phyloP scores from a whole-genome alignment of 768 basidiomycete genomes.

The Auricularia cornea region DNA sequence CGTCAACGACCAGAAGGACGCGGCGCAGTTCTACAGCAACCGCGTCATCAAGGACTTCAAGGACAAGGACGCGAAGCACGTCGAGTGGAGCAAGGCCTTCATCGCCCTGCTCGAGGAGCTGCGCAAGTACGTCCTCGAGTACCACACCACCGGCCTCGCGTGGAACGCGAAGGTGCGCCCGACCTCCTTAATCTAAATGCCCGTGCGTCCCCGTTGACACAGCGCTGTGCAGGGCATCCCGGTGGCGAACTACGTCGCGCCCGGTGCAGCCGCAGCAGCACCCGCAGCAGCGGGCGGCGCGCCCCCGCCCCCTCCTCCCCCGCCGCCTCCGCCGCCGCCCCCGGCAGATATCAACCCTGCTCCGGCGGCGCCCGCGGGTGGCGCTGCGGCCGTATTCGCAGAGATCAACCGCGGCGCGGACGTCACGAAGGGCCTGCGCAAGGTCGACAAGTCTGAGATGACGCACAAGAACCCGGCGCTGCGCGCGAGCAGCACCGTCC shows the following conservation, averaged over 20 bases:
- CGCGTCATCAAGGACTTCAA: constrained; percentile 88
- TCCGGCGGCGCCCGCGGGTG: constrained; percentile 33
- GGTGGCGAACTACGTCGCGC: constrained; percentile 42
- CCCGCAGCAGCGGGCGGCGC: constrained; percentile 28
- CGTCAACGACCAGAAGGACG: constrained; percentile 77
- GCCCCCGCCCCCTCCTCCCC: constrained; percentile 27
- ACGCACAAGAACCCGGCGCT: constrained; percentile 96
- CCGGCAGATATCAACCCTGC: constrained; percentile 25
- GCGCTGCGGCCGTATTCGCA: constrained; percentile 78
- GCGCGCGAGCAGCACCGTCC: constrained; percentile 46
- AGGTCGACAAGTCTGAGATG: constrained; percentile 95
- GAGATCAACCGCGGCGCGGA: constrained; percentile 83
- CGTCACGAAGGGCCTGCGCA: constrained; percentile 83
- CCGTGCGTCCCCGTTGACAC: constrained; percentile 3
- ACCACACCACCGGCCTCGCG: constrained; percentile 74
- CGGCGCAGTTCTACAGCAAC: constrained; percentile 81
- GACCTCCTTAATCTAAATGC: too few species aligned
- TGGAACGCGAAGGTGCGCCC: constrained; percentile 78
- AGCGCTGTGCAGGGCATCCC: constrained; percentile 40
- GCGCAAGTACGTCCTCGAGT: constrained; percentile 74
- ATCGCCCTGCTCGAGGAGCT: constrained; percentile 64
- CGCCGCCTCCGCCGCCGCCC: constrained; percentile 41
- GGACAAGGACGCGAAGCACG: constrained; percentile 83
- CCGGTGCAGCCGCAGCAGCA: constrained; percentile 19
- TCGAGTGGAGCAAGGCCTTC: constrained; percentile 80